Evolutionary conservation across 2,329 filamentous ascomycete genomes (phyloP).

Genomic region (Xylaria polymorpha): DNA sequence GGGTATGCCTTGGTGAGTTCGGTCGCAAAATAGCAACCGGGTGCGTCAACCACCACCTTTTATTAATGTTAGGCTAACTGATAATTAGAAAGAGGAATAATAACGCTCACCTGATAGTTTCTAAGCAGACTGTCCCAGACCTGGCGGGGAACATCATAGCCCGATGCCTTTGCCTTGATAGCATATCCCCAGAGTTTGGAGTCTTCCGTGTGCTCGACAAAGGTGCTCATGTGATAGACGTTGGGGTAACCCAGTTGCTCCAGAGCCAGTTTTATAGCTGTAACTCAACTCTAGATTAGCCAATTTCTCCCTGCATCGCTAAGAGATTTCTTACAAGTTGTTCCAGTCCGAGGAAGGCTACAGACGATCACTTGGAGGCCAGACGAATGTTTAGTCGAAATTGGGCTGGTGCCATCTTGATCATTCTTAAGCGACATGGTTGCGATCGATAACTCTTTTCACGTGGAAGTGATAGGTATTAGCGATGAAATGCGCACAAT

Average conservation of each 20-base stretch:
- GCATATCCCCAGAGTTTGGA: slow-evolving; percentile 25
- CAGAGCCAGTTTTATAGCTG: slow-evolving; percentile 38
- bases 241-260: slow-evolving; percentile 32
- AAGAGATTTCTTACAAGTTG: slow-evolving; percentile 30
- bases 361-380: slow-evolving; percentile 37
- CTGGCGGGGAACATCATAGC: slow-evolving; percentile 20
- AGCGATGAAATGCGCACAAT: not conserved
- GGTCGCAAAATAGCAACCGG: slow-evolving; percentile 36
- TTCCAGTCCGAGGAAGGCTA: slow-evolving; percentile 38
- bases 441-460: not conserved
- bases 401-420: not conserved
- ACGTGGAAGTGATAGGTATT: not conserved
- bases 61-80: slow-evolving; percentile 1
- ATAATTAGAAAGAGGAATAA: not conserved
- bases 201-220: slow-evolving; percentile 33
- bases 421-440: slow-evolving; percentile 8
- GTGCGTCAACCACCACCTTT: slow-evolving; percentile 35
- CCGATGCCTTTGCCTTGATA: slow-evolving; percentile 30
- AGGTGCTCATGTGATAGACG: slow-evolving; percentile 39
- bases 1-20: slow-evolving; percentile 40
- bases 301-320: not conserved
- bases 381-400: slow-evolving; percentile 2
- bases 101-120: slow-evolving; percentile 29
- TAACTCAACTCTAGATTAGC: not conserved
- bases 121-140: slow-evolving; percentile 34